Evolutionary conservation across 257 asterid genomes (phyloP).

Genomic region (Rubia yunnanensis): DNA sequence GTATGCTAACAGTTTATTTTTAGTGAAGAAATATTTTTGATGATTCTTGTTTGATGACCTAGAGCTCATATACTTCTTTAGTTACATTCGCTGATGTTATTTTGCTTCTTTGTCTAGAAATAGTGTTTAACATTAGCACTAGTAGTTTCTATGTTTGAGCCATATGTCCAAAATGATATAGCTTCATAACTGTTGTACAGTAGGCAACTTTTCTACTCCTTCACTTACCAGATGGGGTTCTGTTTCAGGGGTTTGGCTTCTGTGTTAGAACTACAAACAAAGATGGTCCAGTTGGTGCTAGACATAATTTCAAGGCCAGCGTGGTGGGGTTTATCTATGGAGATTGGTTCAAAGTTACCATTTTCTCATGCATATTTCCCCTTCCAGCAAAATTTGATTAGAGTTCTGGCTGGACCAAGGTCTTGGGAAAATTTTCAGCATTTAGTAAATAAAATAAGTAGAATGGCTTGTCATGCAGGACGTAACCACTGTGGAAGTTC

Average conservation of each 20-base stretch:
- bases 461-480: slow-evolving; percentile 25
- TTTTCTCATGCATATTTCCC: slow-evolving; percentile 69
- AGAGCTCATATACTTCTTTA: background rate
- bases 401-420: slow-evolving; percentile 51
- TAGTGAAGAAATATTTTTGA: background rate
- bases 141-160: background rate
- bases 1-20: slow-evolving; percentile 1
- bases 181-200: background rate
- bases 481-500: slow-evolving; percentile 22
- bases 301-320: slow-evolving; percentile 65
- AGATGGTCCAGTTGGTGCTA: slow-evolving; percentile 40
- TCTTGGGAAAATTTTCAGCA: slow-evolving; percentile 39
- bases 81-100: background rate
- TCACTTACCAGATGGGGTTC: slow-evolving; percentile 35
- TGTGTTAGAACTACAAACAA: slow-evolving; percentile 49
- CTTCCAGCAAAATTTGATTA: slow-evolving; percentile 31
- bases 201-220: background rate
- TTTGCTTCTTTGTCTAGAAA: background rate
- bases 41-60: background rate
- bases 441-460: slow-evolving; percentile 33
- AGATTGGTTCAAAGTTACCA: slow-evolving; percentile 52
- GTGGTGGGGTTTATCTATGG: slow-evolving; percentile 76
- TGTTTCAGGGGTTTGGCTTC: slow-evolving; percentile 78
- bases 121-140: background rate
- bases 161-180: background rate